Base-by-base conservation (phyloP, 495 filamentous ascomycete species). In the Glarea lozoyensis region DNA sequence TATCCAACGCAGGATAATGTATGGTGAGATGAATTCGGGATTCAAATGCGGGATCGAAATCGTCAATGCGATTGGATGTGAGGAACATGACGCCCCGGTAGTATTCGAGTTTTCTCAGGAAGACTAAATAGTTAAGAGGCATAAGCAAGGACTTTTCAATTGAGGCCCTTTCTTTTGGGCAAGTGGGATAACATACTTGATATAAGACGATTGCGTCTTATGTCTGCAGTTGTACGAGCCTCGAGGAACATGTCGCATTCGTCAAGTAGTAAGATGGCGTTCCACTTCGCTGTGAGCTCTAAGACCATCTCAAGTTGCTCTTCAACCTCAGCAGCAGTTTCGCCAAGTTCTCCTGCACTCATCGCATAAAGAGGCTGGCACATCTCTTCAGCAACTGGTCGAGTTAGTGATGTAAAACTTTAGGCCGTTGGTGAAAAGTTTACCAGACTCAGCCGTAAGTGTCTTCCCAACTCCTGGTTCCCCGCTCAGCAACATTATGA, bases 391-490 rank as follows among this genome's bases (percentile, higher is more conserved):
- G 81, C 79, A 45, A 93, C 89, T n/a, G n/a, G n/a, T n/a, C n/a
- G n/a, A n/a, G n/a, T n/a, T n/a, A n/a, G n/a, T n/a, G n/a, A n/a
- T n/a, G n/a, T n/a, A n/a, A n/a, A n/a, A n/a, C n/a, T n/a, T n/a
- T n/a, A n/a, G n/a, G n/a, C n/a, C n/a, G n/a, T n/a, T n/a, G n/a
- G n/a, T n/a, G n/a, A n/a, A n/a, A n/a, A n/a, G n/a, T n/a, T n/a
- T n/a, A n/a, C n/a, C n/a, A 2, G 82, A 79, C 54, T 93, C 87
- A 1, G 85, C 88, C 0, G 88, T 94, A 1, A 94, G 67, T 0
- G 87, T 93, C 65, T 93, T 94, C 23, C 87, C 87, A 1, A 84
- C 86, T 11, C 86, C 86, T 0, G 86, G 85, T 4, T 82, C 83
- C 0, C 88, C 88, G 42, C 84, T 81, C 0, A 89, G 72, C 1